These are phyloP conservation scores for Huntiella omanensis DNA, from an alignment of 2,329 filamentous ascomycete species.

Conservation along the genomic window DNA sequence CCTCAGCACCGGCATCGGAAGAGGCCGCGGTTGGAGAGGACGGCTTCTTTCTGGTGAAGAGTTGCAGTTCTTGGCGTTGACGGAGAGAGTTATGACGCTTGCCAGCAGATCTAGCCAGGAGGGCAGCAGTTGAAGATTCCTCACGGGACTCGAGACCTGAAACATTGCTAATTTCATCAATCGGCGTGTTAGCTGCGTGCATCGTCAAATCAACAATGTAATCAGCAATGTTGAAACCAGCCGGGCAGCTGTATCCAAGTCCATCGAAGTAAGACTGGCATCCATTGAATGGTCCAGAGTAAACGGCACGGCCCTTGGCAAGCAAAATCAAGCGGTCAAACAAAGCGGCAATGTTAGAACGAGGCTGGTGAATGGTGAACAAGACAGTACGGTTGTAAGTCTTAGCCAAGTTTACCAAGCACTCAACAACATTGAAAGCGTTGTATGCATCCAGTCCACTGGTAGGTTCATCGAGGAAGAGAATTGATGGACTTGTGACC, in stretches of 20 bases:
- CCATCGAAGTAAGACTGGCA: constrained; percentile 88
- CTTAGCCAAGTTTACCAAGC: constrained; percentile 82
- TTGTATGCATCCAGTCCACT: constrained; percentile 94
- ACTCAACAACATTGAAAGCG: constrained; percentile 95
- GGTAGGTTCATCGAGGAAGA: constrained; percentile 93
- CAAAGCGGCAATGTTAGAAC: constrained; percentile 93
- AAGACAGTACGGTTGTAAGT: constrained; percentile 93
- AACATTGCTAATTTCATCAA: neutral
- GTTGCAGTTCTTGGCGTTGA: constrained; percentile 69
- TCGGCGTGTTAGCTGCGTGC: constrained; percentile 55
- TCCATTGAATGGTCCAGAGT: constrained; percentile 72
- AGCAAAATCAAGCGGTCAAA: constrained; percentile 89
- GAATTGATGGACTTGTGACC: constrained; percentile 88
- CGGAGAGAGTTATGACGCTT: constrained; percentile 55
- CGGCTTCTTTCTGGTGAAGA: constrained; percentile 65
- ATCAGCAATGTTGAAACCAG: constrained; percentile 96
- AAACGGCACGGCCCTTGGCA: constrained; percentile 76
- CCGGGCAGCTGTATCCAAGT: constrained; percentile 80
- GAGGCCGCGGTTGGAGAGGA: constrained; percentile 43
- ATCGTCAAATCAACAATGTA: constrained; percentile 95
- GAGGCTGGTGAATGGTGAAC: constrained; percentile 94
- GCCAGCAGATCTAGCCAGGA: constrained; percentile 51
- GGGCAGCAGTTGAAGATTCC: constrained; percentile 77
- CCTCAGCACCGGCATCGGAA: constrained; percentile 34
- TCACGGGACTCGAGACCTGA: constrained; percentile 56